A percentile compares a stretch with the other conserved stretches of the same genome.
These are phyloP conservation scores for Leishmania turanica DNA, from an alignment of 208 protist genomes.

Conservation along the genomic window DNA sequence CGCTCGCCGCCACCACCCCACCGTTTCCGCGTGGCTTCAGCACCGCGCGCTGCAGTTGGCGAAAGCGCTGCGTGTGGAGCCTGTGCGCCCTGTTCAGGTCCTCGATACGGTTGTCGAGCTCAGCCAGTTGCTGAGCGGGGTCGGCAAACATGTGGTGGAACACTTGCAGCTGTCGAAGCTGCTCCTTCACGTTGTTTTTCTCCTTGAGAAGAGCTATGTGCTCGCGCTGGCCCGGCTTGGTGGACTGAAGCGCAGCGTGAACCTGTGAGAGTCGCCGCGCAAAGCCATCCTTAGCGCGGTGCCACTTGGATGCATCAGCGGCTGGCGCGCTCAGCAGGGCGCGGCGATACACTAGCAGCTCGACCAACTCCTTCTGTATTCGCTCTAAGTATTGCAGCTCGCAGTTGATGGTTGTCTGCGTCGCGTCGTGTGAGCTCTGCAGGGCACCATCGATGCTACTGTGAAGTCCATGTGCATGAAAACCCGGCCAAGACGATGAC, in stretches of 20 bases:
- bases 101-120: slow-evolving; percentile 77
- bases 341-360: slow-evolving; percentile 47
- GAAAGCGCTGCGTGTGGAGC: slow-evolving; percentile 67
- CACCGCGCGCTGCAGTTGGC: slow-evolving; percentile 45
- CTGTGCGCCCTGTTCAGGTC: slow-evolving; percentile 63
- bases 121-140: slow-evolving; percentile 54
- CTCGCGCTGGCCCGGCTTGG: slow-evolving; percentile 3
- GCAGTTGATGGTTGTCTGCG: slow-evolving; percentile 50
- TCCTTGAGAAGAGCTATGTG: slow-evolving; percentile 29
- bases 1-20: background rate
- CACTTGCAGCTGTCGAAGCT: slow-evolving; percentile 48
- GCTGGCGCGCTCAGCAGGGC: slow-evolving; percentile 34
- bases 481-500: background rate
- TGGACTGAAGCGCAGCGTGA: slow-evolving; percentile 26
- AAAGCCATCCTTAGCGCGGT: slow-evolving; percentile 48
- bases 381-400: slow-evolving; percentile 48
- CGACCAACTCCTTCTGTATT: slow-evolving; percentile 64
- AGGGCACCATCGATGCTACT: background rate
- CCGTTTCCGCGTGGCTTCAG: slow-evolving; percentile 1
- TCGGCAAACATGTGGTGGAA: slow-evolving; percentile 53
- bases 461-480: background rate
- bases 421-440: background rate
- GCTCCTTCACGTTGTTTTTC: slow-evolving; percentile 30
- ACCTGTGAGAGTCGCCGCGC: slow-evolving; percentile 39
- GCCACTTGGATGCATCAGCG: slow-evolving; percentile 48